phyloP scores from a whole-genome alignment of 768 basidiomycete species.

The Suillus ampliporus region DNA sequence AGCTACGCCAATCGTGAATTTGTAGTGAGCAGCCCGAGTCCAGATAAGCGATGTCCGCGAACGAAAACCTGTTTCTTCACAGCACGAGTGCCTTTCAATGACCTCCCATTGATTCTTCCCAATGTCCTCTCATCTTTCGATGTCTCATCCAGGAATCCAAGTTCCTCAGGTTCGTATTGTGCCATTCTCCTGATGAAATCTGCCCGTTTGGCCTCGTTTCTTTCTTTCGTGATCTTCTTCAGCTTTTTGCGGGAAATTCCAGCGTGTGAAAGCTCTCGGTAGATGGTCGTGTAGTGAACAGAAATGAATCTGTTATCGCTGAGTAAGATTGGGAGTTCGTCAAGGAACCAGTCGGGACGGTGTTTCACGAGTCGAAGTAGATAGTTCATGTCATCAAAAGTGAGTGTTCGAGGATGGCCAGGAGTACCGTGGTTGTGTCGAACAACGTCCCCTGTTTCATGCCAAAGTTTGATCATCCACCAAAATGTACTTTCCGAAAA shows the following conservation, averaged over 20 bases:
- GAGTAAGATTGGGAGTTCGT: slow-evolving; percentile 33
- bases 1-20: no score
- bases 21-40: slow-evolving; percentile 32
- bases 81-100: slow-evolving; percentile 30
- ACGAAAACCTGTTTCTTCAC: slow-evolving; percentile 35
- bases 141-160: slow-evolving; percentile 43
- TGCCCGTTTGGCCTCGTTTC: slow-evolving; percentile 28
- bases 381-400: slow-evolving; percentile 28
- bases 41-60: slow-evolving; percentile 31
- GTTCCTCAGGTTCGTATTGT: slow-evolving; percentile 36
- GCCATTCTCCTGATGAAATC: slow-evolving; percentile 35
- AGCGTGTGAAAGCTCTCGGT: slow-evolving; percentile 32
- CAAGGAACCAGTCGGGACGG: slow-evolving; percentile 40
- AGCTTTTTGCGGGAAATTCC: slow-evolving; percentile 38
- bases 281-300: slow-evolving; percentile 39
- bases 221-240: slow-evolving; percentile 38
- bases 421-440: not conserved
- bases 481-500: slow-evolving; percentile 31
- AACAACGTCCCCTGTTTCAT: slow-evolving; percentile 19
- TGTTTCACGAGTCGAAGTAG: slow-evolving; percentile 27
- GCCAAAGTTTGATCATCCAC: slow-evolving; percentile 21
- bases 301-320: slow-evolving; percentile 31
- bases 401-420: not conserved
- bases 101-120: slow-evolving; percentile 24
- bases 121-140: slow-evolving; percentile 39